phyloP scores from a whole-genome alignment of 2,329 filamentous ascomycete species.

The Colletotrichum sp. region DNA sequence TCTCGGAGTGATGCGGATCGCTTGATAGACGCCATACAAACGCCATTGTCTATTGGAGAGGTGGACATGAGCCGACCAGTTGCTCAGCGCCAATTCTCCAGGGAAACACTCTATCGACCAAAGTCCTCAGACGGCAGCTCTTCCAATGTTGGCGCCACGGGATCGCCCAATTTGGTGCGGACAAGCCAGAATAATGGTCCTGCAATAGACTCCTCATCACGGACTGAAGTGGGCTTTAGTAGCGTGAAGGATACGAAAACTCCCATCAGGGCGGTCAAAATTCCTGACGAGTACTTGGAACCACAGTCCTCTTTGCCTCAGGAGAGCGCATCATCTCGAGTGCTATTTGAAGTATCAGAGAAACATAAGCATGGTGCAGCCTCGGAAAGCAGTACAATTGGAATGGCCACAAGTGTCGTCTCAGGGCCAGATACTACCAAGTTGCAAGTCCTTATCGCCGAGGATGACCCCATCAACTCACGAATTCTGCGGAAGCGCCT shows the following conservation, averaged over 20 bases:
- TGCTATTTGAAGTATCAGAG: conserved; percentile 43
- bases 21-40: conserved; percentile 74
- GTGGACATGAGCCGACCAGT: neutral
- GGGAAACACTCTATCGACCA: conserved; percentile 3
- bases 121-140: neutral
- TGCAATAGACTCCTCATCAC: conserved; percentile 23
- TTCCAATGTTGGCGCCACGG: neutral
- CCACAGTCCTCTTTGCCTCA: conserved; percentile 32
- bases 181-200: conserved; percentile 20
- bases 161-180: neutral
- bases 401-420: conserved; percentile 3
- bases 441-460: conserved; percentile 77
- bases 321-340: conserved; percentile 33
- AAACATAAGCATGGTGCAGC: neutral
- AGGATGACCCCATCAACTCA: conserved; percentile 89
- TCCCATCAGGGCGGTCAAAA: conserved; percentile 51
- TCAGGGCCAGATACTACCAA: conserved; percentile 33
- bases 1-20: conserved; percentile 69
- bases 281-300: conserved; percentile 51
- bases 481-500: conserved; percentile 81
- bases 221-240: conserved; percentile 37
- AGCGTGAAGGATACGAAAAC: conserved; percentile 49
- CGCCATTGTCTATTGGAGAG: conserved; percentile 49
- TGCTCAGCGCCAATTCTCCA: conserved; percentile 25
- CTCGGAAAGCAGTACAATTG: neutral